Conservation (phyloP, 495 filamentous ascomycete species). For the Talaromyces ruber region DNA sequence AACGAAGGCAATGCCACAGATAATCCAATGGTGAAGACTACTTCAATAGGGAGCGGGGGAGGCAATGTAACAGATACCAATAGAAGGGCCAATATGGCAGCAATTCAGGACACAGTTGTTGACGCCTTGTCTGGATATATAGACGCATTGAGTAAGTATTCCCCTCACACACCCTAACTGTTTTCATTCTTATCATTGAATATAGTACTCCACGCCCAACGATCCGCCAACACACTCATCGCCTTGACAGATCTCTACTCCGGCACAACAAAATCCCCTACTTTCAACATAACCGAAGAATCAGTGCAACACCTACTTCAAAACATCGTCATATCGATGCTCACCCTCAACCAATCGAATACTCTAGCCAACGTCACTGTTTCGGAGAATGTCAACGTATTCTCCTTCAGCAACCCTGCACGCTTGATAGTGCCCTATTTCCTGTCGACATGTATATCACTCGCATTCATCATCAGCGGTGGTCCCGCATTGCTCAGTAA, state of each 20-base stretch:
- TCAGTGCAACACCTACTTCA: slow-evolving; percentile 14
- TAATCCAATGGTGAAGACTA: background rate
- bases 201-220: slow-evolving; percentile 1
- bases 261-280: background rate
- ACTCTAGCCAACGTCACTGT: slow-evolving; percentile 6
- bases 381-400: slow-evolving; percentile 11
- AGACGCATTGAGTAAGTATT: slow-evolving; percentile 3
- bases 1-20: background rate
- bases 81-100: slow-evolving; percentile 4
- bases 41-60: background rate
- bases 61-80: slow-evolving; percentile 5
- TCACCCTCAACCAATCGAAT: slow-evolving; percentile 8
- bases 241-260: slow-evolving; percentile 9
- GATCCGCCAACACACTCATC: slow-evolving; percentile 7
- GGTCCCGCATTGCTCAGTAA: slow-evolving; percentile 11
- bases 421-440: slow-evolving; percentile 16
- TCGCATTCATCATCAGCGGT: slow-evolving; percentile 13
- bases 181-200: background rate
- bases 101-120: slow-evolving; percentile 11
- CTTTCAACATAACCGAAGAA: slow-evolving; percentile 10
- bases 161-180: background rate
- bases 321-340: slow-evolving; percentile 12
- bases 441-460: slow-evolving; percentile 6
- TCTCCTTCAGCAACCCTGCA: slow-evolving; percentile 11
- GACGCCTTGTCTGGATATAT: slow-evolving; percentile 8